A percentile compares a stretch with the other conserved stretches of the same genome.
Evolutionary conservation across 176 grass and related monocot genomes (phyloP).

Genomic region (Panicum miliaceum): DNA sequence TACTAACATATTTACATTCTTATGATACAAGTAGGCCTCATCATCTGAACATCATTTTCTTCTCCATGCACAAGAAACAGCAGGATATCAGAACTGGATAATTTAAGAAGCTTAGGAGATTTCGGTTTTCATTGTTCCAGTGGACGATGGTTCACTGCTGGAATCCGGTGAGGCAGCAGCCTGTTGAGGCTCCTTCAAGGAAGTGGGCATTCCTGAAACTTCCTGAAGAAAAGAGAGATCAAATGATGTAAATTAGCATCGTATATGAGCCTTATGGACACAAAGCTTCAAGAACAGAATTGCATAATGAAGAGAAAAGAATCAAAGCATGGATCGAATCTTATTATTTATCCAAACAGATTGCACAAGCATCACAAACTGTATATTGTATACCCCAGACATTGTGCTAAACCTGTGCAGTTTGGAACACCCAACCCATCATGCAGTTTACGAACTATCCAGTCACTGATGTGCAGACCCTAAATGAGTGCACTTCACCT

Average conservation of each 20-base stretch:
- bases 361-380: background rate
- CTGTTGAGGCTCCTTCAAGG: slow-evolving; percentile 69
- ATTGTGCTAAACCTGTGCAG: background rate
- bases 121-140: slow-evolving; percentile 69
- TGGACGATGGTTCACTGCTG: slow-evolving; percentile 76
- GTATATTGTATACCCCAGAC: background rate
- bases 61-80: slow-evolving; percentile 23
- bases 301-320: background rate
- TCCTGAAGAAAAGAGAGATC: slow-evolving; percentile 48
- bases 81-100: background rate
- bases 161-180: slow-evolving; percentile 63
- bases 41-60: background rate
- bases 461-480: background rate
- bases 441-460: background rate
- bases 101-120: slow-evolving; percentile 33
- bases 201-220: slow-evolving; percentile 87
- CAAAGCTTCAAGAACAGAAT: slow-evolving; percentile 11
- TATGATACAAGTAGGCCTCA: slow-evolving; percentile 9
- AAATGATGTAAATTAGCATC: slow-evolving; percentile 28
- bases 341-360: background rate
- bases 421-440: background rate
- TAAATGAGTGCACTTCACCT: background rate
- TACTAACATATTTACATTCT: slow-evolving; percentile 42
- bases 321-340: too few species aligned
- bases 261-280: background rate